Evolutionary conservation across 192 early-diverging fungal species (phyloP).

Genomic region (Pilaira anomala): DNA sequence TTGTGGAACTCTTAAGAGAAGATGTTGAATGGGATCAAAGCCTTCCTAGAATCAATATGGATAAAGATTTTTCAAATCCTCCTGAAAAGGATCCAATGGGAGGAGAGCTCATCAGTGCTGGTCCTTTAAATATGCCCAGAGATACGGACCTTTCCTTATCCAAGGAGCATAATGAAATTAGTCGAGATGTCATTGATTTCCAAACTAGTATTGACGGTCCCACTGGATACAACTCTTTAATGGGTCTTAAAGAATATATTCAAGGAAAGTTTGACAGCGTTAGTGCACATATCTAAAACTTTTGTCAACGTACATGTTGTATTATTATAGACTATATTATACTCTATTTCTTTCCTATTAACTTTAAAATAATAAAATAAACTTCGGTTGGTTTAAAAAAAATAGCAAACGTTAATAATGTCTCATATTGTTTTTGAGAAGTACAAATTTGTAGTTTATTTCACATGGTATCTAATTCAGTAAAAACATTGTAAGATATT

Average conservation of each 20-base stretch:
- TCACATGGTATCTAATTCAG: too few species aligned
- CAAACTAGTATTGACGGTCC: conserved; percentile 15
- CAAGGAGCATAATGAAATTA: conserved; percentile 3
- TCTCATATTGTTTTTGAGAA: too few species aligned
- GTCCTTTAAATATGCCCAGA: neutral
- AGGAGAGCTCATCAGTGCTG: neutral
- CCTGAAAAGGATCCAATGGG: neutral
- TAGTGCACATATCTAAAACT: too few species aligned
- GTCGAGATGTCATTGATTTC: conserved; percentile 10
- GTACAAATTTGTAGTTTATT: too few species aligned
- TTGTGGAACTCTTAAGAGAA: conserved; percentile 12
- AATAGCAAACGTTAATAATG: too few species aligned
- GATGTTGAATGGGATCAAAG: conserved; percentile 29
- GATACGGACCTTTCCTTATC: neutral
- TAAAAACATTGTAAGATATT: too few species aligned
- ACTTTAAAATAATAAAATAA: too few species aligned
- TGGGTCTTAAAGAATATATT: conserved; percentile 30
- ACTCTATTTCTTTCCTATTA: too few species aligned
- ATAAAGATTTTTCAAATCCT: conserved; percentile 1
- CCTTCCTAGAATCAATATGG: conserved; percentile 8
- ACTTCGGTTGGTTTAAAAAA: too few species aligned
- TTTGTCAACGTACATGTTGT: too few species aligned
- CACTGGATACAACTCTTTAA: conserved; percentile 20
- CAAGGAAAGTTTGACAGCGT: conserved; percentile 10
- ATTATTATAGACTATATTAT: too few species aligned